Conservation (phyloP, 768 basidiomycete genomes). For the Boletus insuetus region DNA sequence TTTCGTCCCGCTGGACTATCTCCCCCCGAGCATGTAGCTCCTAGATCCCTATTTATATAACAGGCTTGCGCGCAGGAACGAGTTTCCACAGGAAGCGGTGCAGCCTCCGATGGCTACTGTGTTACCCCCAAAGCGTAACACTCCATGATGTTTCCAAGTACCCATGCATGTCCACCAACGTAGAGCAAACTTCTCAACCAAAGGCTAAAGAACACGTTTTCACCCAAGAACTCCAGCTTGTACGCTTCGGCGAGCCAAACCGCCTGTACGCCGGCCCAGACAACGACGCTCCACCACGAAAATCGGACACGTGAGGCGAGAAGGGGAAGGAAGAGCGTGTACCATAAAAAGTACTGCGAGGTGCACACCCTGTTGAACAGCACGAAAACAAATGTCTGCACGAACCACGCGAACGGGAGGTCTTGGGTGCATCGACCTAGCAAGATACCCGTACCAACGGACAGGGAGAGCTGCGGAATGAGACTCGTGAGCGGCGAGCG, state of each 20-base stretch:
- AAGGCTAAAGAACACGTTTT: slow-evolving; percentile 65
- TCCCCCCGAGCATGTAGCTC: slow-evolving; percentile 13
- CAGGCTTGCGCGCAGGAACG: background rate
- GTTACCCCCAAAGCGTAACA: slow-evolving; percentile 30
- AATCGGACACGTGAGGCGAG: slow-evolving; percentile 67
- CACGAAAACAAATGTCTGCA: slow-evolving; percentile 91
- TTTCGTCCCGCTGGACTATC: slow-evolving; percentile 10
- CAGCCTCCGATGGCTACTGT: background rate
- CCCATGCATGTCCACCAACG: slow-evolving; percentile 75
- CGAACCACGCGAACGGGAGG: slow-evolving; percentile 82
- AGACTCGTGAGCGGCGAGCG: slow-evolving; percentile 81
- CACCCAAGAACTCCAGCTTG: slow-evolving; percentile 82
- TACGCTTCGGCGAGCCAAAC: slow-evolving; percentile 93
- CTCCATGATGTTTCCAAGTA: slow-evolving; percentile 63
- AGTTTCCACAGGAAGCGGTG: background rate
- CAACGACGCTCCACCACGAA: slow-evolving; percentile 41
- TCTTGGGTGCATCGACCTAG: slow-evolving; percentile 58
- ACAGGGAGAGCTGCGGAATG: slow-evolving; percentile 74
- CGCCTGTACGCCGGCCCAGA: slow-evolving; percentile 81
- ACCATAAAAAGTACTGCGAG: slow-evolving; percentile 98
- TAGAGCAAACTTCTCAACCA: slow-evolving; percentile 82
- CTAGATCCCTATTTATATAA: slow-evolving; percentile 23
- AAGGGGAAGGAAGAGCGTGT: slow-evolving; percentile 82
- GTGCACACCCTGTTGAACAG: slow-evolving; percentile 99
- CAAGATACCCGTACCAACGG: slow-evolving; percentile 69